Conservation (phyloP, 345 rosid genomes). For the Balakata baccata region DNA sequence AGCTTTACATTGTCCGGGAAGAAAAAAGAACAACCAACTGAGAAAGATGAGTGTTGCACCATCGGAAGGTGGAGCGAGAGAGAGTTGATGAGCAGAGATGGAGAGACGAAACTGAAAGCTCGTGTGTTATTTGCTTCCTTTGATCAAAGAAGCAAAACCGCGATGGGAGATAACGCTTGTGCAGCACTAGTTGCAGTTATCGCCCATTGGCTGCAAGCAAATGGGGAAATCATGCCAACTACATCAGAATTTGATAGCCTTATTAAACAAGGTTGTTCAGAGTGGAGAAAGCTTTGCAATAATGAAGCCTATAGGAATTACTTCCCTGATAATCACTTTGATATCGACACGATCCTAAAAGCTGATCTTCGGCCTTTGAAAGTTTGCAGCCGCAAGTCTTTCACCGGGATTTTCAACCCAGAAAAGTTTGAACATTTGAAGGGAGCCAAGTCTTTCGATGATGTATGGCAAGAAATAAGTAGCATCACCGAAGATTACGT, state of each 20-base stretch:
- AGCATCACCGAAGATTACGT: constrained; percentile 13
- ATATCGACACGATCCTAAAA: constrained; percentile 38
- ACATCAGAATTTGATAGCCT: constrained; percentile 29
- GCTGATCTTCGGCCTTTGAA: constrained; percentile 36
- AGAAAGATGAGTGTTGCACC: background rate
- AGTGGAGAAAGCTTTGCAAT: constrained; percentile 35
- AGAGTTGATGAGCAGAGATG: constrained; percentile 38
- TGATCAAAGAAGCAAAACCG: constrained; percentile 39
- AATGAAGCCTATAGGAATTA: constrained; percentile 4
- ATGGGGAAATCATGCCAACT: constrained; percentile 24
- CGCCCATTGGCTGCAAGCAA: constrained; percentile 35
- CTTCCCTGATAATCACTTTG: constrained; percentile 41
- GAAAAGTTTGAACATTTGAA: constrained; percentile 40
- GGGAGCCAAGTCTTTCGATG: constrained; percentile 50
- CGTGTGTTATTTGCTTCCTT: constrained; percentile 39
- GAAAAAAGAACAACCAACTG: constrained; percentile 10
- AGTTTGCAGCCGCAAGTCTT: constrained; percentile 33
- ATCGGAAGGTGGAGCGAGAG: constrained; percentile 26
- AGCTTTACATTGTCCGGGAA: constrained; percentile 9
- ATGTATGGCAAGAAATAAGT: constrained; percentile 43
- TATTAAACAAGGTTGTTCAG: constrained; percentile 32
- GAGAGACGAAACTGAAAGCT: constrained; percentile 34
- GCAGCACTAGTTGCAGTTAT: constrained; percentile 26
- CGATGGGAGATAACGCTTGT: constrained; percentile 40
- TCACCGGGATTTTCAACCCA: constrained; percentile 50